These are phyloP conservation scores for Trypanosoma conorhini DNA, from an alignment of 208 protist genomes.

Conservation along the genomic window DNA sequence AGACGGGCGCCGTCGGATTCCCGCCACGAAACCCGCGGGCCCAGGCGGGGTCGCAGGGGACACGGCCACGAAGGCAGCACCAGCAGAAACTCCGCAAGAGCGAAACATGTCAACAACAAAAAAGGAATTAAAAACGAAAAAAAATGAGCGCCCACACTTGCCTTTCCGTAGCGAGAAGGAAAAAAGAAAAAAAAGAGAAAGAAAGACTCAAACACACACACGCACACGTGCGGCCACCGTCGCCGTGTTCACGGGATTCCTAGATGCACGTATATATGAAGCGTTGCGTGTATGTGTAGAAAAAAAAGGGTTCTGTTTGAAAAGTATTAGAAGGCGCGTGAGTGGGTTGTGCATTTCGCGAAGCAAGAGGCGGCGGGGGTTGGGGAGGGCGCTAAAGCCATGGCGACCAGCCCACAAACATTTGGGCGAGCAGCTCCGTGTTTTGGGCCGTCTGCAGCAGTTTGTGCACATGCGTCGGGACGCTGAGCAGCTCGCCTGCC, in stretches of 20 bases:
- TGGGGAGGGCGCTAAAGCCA: conserved; percentile 52
- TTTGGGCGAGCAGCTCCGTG: conserved; percentile 53
- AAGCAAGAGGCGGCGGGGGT: not conserved
- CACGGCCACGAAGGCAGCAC: not conserved
- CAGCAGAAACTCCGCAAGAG: too few relatives aligned
- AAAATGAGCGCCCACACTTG: conserved; percentile 5
- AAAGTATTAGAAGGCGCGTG: too few relatives aligned
- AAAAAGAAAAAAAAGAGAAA: conserved; percentile 20
- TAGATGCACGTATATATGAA: too few relatives aligned
- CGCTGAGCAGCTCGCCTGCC: conserved; percentile 57
- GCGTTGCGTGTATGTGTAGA: too few relatives aligned
- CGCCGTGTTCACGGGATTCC: too few relatives aligned
- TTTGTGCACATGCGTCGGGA: conserved; percentile 67
- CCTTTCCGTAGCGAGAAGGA: too few relatives aligned
- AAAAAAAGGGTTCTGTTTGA: too few relatives aligned
- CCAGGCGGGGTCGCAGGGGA: too few relatives aligned
- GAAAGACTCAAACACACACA: not conserved
- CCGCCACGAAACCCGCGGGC: too few relatives aligned
- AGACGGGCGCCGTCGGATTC: too few relatives aligned
- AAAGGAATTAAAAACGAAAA: conserved; percentile 8
- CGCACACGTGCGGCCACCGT: too few relatives aligned
- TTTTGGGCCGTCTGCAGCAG: conserved; percentile 71
- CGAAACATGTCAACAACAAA: conserved; percentile 3
- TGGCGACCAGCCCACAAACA: conserved; percentile 86
- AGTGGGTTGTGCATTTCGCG: not conserved